A percentile compares a stretch with the other conserved stretches of the same genome.
Conservation (phyloP, 2,329 filamentous ascomycete species). For the Tetracladium maxilliforme region DNA sequence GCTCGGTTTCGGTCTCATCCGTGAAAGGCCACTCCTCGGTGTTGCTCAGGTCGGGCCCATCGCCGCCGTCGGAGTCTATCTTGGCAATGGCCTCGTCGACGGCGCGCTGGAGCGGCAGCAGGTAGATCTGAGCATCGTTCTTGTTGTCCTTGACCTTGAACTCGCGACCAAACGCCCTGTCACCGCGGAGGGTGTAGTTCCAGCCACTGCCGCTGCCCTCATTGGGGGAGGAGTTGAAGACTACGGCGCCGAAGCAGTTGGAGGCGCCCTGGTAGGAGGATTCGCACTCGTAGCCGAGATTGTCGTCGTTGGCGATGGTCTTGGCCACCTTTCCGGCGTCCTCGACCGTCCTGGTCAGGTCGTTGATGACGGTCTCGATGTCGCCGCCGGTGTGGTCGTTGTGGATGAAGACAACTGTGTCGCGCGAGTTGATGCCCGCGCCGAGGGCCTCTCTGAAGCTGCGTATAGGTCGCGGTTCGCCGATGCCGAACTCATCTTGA, state of each 20-base stretch:
- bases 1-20: constrained; percentile 52
- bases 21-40: constrained; percentile 65
- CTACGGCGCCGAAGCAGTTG: constrained; percentile 56
- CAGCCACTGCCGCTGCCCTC: constrained; percentile 54
- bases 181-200: constrained; percentile 77
- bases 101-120: constrained; percentile 65
- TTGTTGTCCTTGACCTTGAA: constrained; percentile 48
- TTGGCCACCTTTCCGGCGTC: too few species aligned
- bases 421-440: constrained; percentile 39
- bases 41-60: constrained; percentile 21
- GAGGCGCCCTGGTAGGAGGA: constrained; percentile 54
- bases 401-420: constrained; percentile 67
- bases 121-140: constrained; percentile 67
- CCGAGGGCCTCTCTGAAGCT: constrained; percentile 51
- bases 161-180: constrained; percentile 51
- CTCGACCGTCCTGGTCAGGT: constrained; percentile 41
- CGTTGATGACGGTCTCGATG: constrained; percentile 56
- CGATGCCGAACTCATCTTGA: constrained; percentile 62
- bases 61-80: constrained; percentile 29
- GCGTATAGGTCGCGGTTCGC: constrained; percentile 41
- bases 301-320: constrained; percentile 35
- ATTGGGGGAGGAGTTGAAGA: constrained; percentile 61
- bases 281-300: constrained; percentile 47
- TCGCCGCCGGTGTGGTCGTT: constrained; percentile 54
- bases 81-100: constrained; percentile 60